These are phyloP conservation scores for Kuraishia molischiana DNA, from an alignment of 805 yeast genomes.

Conservation along the genomic window DNA sequence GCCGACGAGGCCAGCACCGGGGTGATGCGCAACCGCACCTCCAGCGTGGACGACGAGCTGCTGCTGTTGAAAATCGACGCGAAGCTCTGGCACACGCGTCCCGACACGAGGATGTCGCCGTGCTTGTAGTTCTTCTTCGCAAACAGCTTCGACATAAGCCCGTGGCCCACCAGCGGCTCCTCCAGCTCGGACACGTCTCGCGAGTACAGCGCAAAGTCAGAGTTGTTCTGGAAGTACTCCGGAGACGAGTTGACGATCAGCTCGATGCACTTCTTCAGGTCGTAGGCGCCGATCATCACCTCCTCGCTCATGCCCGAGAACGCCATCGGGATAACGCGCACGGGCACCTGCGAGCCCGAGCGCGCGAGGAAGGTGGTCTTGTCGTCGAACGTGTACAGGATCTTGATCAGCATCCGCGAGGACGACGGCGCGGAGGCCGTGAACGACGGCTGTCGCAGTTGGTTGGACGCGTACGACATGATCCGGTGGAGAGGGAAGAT, in stretches of 20 bases:
- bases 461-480: neutral
- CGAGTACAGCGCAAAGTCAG: slow-evolving; percentile 36
- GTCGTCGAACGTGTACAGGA: slow-evolving; percentile 31
- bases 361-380: slow-evolving; percentile 32
- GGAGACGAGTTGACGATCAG: slow-evolving; percentile 35
- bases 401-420: slow-evolving; percentile 18
- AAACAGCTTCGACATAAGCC: slow-evolving; percentile 24
- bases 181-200: slow-evolving; percentile 41
- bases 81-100: slow-evolving; percentile 48
- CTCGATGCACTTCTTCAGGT: slow-evolving; percentile 35
- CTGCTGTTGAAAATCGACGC: slow-evolving; percentile 28
- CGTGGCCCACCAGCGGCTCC: slow-evolving; percentile 40
- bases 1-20: slow-evolving; percentile 9
- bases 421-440: neutral
- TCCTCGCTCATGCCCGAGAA: slow-evolving; percentile 28
- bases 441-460: neutral
- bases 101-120: slow-evolving; percentile 32
- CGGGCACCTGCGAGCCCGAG: slow-evolving; percentile 20
- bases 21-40: slow-evolving; percentile 43
- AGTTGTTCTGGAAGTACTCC: slow-evolving; percentile 24
- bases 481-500: neutral
- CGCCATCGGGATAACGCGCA: slow-evolving; percentile 30
- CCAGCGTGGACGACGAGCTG: slow-evolving; percentile 38
- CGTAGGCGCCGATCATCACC: slow-evolving; percentile 29
- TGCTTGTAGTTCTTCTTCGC: slow-evolving; percentile 9